Conservation (phyloP, 2,329 filamentous ascomycete species). For the Celoporthe dispersa region DNA sequence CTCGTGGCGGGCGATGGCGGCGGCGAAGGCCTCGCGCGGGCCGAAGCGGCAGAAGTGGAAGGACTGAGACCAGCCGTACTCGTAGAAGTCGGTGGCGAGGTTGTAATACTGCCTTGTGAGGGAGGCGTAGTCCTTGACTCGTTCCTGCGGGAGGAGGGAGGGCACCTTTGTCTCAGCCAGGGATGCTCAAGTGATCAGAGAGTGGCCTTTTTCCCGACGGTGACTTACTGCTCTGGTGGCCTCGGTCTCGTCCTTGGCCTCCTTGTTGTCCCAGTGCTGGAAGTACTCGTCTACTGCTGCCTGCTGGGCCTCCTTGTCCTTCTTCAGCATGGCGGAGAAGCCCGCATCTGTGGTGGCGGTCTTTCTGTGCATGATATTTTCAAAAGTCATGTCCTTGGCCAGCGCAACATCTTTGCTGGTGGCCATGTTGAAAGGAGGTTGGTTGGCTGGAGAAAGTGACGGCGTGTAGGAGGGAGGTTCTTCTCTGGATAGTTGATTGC, state of each 20-base stretch:
- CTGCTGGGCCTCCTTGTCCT: conserved; percentile 27
- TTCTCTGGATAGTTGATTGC: neutral
- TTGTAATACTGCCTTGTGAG: conserved; percentile 63
- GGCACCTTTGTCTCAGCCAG: neutral
- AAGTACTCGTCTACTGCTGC: conserved; percentile 28
- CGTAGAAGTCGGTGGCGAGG: conserved; percentile 73
- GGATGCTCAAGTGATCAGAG: too few species aligned
- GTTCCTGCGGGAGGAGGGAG: conserved; percentile 3
- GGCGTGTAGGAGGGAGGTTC: neutral
- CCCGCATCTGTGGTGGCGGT: conserved; percentile 24
- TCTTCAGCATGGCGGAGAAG: conserved; percentile 30
- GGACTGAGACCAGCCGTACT: conserved; percentile 75
- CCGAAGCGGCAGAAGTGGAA: conserved; percentile 83
- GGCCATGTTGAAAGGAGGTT: conserved; percentile 13
- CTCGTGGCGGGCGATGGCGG: conserved; percentile 77
- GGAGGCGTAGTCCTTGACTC: conserved; percentile 28
- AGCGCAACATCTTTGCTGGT: conserved; percentile 18
- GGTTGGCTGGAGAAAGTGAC: neutral
- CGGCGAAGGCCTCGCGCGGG: conserved; percentile 69
- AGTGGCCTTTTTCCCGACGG: neutral
- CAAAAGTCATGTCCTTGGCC: conserved; percentile 27
- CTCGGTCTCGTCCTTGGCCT: conserved; percentile 29
- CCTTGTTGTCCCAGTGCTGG: conserved; percentile 32
- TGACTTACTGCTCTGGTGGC: conserved; percentile 25
- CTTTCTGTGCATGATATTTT: conserved; percentile 27